These are phyloP conservation scores for Melastoma candidum DNA, from an alignment of 441 rosid species.

Conservation along the genomic window DNA sequence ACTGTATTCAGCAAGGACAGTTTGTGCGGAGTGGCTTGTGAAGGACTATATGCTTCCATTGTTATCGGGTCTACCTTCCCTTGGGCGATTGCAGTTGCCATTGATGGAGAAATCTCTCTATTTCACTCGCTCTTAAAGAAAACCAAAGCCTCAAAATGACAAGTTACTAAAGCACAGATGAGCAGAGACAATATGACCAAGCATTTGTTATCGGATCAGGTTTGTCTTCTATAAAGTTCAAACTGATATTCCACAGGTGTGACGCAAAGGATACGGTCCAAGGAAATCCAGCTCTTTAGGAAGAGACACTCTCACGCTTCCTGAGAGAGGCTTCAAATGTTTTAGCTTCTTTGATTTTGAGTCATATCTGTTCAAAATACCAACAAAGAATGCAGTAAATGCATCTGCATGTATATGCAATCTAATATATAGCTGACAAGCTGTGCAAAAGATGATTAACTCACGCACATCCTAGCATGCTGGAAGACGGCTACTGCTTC, in stretches of 20 bases:
- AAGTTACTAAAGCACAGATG: constrained; percentile 1
- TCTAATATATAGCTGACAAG: constrained; percentile 5
- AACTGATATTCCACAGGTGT: no score
- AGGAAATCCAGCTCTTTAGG: constrained; percentile 65
- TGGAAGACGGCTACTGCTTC: constrained; percentile 79
- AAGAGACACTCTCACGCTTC: constrained; percentile 31
- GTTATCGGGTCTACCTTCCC: constrained; percentile 55
- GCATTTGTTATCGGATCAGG: no score
- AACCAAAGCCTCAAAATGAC: background rate
- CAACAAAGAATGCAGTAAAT: constrained; percentile 1
- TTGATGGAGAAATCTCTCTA: constrained; percentile 62
- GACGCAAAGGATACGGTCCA: constrained; percentile 72
- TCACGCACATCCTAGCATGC: constrained; percentile 59
- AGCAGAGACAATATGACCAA: background rate
- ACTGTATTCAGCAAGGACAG: constrained; percentile 13
- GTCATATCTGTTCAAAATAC: constrained; percentile 48
- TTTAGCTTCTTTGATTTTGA: constrained; percentile 33
- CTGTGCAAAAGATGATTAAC: constrained; percentile 5
- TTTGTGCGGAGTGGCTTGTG: constrained; percentile 20
- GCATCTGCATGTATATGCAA: background rate
- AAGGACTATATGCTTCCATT: constrained; percentile 55
- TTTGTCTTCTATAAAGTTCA: no score
- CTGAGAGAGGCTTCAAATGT: constrained; percentile 56
- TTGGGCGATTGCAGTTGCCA: constrained; percentile 65
- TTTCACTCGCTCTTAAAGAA: constrained; percentile 14